These are phyloP conservation scores for Trichoderma asperelloides DNA, from an alignment of 495 filamentous ascomycete species.

Conservation along the genomic window DNA sequence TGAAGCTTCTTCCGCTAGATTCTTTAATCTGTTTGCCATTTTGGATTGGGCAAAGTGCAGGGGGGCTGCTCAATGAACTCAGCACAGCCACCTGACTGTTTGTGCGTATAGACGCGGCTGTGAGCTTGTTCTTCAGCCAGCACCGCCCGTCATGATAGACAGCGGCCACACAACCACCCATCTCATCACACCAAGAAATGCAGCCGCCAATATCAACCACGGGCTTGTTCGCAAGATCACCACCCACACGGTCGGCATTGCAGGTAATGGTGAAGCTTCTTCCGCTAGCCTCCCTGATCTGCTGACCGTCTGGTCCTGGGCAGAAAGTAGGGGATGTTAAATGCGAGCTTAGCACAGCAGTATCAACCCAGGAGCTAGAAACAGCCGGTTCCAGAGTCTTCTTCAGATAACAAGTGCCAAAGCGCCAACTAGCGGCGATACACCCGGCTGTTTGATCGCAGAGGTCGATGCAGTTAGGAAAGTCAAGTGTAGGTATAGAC, in stretches of 20 bases:
- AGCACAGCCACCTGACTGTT: not conserved
- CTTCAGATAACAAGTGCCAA: not conserved
- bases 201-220: not conserved
- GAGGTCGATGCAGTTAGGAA: not conserved
- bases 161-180: not conserved
- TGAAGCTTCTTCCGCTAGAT: not conserved
- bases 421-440: not conserved
- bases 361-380: not conserved
- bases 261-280: not conserved
- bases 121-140: not conserved
- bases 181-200: not conserved
- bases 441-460: not conserved
- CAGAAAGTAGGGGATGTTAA: not conserved
- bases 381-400: not conserved
- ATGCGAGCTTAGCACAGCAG: not conserved
- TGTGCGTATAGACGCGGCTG: not conserved
- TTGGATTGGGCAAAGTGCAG: not conserved
- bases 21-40: constrained; percentile 1
- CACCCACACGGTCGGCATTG: not conserved
- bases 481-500: not conserved
- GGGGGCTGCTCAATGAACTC: not conserved
- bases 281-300: not conserved
- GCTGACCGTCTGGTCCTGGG: not conserved
- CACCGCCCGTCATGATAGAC: not conserved
- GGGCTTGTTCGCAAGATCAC: not conserved